phyloP scores from a whole-genome alignment of 495 filamentous ascomycete species.

The Bryoglossum gracile region DNA sequence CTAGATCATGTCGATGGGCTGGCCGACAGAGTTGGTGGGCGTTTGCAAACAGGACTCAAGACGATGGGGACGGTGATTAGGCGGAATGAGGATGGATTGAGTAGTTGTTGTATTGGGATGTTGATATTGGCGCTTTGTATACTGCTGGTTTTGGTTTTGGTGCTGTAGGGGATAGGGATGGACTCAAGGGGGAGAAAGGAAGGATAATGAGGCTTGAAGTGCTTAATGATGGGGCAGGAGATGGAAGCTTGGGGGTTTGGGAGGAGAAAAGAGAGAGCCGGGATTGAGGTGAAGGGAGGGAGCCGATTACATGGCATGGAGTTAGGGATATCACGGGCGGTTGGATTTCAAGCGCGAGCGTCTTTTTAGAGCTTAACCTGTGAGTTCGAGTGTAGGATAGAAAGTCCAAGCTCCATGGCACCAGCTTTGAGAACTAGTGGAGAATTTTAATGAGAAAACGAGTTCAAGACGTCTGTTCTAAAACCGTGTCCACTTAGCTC shows the following conservation, averaged over 20 bases:
- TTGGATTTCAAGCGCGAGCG: no score
- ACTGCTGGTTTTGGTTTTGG: conserved; percentile 62
- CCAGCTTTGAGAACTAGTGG: no score
- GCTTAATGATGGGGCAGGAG: neutral
- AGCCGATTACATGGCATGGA: no score
- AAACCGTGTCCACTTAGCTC: no score
- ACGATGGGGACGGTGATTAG: conserved; percentile 77
- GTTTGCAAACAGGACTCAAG: conserved; percentile 78
- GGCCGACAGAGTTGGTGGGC: conserved; percentile 78
- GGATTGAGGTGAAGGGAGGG: no score
- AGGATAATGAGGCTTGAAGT: neutral
- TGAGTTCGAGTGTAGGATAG: no score
- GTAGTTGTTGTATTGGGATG: conserved; percentile 84
- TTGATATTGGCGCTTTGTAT: conserved; percentile 81
- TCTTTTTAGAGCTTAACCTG: no score
- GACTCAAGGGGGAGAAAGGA: neutral
- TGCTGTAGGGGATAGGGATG: conserved; percentile 37
- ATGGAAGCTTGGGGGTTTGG: conserved; percentile 4
- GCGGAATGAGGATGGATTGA: conserved; percentile 86
- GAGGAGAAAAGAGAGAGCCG: no score
- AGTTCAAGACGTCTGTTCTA: no score
- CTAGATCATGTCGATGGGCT: conserved; percentile 74
- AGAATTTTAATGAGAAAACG: no score
- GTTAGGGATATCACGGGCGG: no score
- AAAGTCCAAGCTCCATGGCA: no score